Evolutionary conservation across 495 filamentous ascomycete species (phyloP), one percentile per base, ranked within the genome.

Genomic region (Daldinia childiae): DNA sequence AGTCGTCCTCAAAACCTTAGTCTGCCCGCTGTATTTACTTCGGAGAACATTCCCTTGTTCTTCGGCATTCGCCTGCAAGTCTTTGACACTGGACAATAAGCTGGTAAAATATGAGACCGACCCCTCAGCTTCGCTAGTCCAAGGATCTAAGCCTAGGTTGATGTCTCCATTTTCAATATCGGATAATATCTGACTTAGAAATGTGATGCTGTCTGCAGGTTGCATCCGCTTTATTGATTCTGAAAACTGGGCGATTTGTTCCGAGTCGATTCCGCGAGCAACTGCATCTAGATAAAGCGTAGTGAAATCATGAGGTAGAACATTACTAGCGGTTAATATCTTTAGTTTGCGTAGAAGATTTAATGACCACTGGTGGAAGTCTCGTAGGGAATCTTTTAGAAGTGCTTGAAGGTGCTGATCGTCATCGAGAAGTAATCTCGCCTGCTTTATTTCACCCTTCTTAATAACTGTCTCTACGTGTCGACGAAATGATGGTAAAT

Each of bases 1-100:
- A 0, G 94, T 97, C 2, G 93, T 93, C 64, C 92, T 88, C 6
- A 96, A 80, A 27, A 90, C 86, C 45, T 90, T 87, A 80, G 88
- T 90, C 36, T 90, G 87, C 17, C 90, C 83, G 48, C 90, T 89
- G 73, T 96, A 91, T 74, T 90, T 90, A 78, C 91, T 96, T 52
- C 88, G 87, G n/a, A 94, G 83, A 19, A 85, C 79, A 41, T 80
- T 79, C 62, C 82, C 78, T 19, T 80, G 75, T 36, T 82, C 58
- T 56, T 86, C 69, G 58, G 83, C 72, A 60, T 75, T 76, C 63
- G 72, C 78, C 72, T 73, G 78, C 36, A 89, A 61, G 8, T 62
- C 65, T 56, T 82, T 77, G 14, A 82, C 75, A 36, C 82, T 73
- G 11, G 76, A 66, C 4, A 81, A 69, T 17, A 89, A 78, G 0